Evolutionary conservation across 2,329 filamentous ascomycete genomes (phyloP), one percentile per base, ranked within the genome.

Genomic region (Neospermospora avenae): DNA sequence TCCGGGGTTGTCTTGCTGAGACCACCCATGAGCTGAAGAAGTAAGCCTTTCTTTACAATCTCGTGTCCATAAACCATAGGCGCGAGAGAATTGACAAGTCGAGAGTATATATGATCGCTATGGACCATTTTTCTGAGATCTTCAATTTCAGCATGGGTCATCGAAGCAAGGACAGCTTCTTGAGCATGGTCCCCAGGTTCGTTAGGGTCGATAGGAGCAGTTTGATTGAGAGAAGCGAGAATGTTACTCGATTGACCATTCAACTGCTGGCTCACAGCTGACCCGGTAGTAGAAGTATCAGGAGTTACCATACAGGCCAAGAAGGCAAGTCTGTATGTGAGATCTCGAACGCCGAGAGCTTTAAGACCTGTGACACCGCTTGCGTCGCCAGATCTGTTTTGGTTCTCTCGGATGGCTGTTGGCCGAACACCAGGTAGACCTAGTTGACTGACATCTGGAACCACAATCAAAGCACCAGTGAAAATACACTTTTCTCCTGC

Each of bases 401-500:
- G 84, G 63, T 90, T 91, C 70, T 98, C 93, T 62, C 93, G 85
- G 39, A 93, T 85, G 20, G 93, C 90, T 62, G 92, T 91, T 16
- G 91, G 89, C 58, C 89, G 83, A 24, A 92, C 82, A 51, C 95
- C 95, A 2, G 95, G 95, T 31, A 98, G 85, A 41, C 93, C 89
- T 59, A 99, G 84, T 74, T 98, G 95, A 72, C 92, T 96, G 62
- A 99, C 91, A 74, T 99, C 95, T 0, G 95, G 95, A 35, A 99
- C 92, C 18, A 99, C 95, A 62, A 99, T 98, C 65, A 98, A 77
- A 4, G 93, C 93, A 65, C 95, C 95, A 0, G 93, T 98, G 75
- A 99, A 99, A 70, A 99, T 91, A 74, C 95, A 99, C 76, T 96
- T 97, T 76, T 99, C 95, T 65, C 95, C 95, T 52, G 95, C 95